phyloP scores from a whole-genome alignment of 805 yeast species.

The Yarrowia bubula region DNA sequence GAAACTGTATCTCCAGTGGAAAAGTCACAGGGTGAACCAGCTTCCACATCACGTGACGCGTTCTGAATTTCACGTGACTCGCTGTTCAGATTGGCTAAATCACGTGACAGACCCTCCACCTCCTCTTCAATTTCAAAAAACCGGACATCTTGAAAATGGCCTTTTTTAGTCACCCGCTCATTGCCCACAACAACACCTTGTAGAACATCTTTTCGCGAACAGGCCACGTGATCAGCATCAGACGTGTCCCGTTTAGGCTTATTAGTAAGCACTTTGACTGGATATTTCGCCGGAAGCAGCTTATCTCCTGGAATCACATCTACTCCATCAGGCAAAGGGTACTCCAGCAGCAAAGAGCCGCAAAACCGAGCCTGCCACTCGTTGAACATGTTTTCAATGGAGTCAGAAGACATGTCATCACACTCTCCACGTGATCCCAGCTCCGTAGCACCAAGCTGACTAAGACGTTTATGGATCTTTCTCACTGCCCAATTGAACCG shows the following conservation, averaged over 20 bases:
- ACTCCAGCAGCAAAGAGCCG: constrained; percentile 36
- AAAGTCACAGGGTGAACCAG: constrained; percentile 38
- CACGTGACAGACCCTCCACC: constrained; percentile 29
- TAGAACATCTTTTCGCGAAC: constrained; percentile 37
- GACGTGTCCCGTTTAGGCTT: constrained; percentile 39
- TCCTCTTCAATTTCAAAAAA: constrained; percentile 46
- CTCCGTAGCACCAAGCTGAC: constrained; percentile 79
- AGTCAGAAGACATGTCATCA: constrained; percentile 76
- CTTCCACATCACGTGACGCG: neutral
- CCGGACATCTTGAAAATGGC: constrained; percentile 91
- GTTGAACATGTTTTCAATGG: constrained; percentile 67
- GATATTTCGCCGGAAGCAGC: neutral
- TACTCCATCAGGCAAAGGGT: constrained; percentile 30
- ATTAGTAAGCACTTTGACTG: constrained; percentile 36
- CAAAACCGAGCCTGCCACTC: constrained; percentile 66
- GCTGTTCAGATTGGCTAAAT: neutral
- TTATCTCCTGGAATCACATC: constrained; percentile 37
- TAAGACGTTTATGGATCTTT: constrained; percentile 72
- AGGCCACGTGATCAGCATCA: constrained; percentile 33
- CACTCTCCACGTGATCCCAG: constrained; percentile 77
- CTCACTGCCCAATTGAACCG: constrained; percentile 84
- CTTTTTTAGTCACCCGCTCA: constrained; percentile 58
- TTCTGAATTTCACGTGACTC: neutral
- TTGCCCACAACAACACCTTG: constrained; percentile 53
- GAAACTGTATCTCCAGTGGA: constrained; percentile 80